Base-by-base conservation (phyloP, 106 monocot species). In the Dendrobium catenatum region DNA sequence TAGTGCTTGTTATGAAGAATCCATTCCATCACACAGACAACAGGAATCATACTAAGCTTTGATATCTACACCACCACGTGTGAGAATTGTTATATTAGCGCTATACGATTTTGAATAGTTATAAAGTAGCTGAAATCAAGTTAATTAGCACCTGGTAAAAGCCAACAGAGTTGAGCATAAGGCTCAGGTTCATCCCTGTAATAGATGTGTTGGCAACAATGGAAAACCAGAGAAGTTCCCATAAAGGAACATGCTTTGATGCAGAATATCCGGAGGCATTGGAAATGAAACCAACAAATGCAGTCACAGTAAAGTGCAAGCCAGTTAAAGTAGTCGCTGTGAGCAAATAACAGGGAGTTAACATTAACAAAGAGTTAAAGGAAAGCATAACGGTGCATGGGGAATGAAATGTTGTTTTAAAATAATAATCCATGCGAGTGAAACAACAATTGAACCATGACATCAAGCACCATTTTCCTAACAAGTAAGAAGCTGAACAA, bases 221-320 rank as follows among this genome's bases (percentile, higher is more conserved):
- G 17, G 94, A 92, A 72, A 97, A 97, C 88, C 90, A 94, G 51
- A 97, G 86, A n/a, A 97, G 97, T 78, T 97, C 97, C 92, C 90
- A 87, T 9, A 97, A 49, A 11, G 97, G 97, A n/a, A 97, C 90
- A 70, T 94, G 92, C 85, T 94, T 90, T 3, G 94, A 91, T 0
- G 81, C 43, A 9, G 92, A 94, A 47, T 82, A 85, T 15, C 97
- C 97, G 15, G 86, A 82, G 9, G 89, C 90, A 73, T 92, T 92
- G 0, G 94, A 94, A 6, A 89, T 82, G 20, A 92, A 76, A 13
- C 92, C 94, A 9, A 89, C 92, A 0, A 92, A 58, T 41, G 97
- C 89, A 48, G 97, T 97, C 19, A 92, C 90, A 4, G 88, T 84
- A 47, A 97, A 97, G 59, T 97, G 96, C 77, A 94, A 83, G 77